Evolutionary conservation across 768 basidiomycete species (phyloP).

Genomic region (Asterophora parasitica): DNA sequence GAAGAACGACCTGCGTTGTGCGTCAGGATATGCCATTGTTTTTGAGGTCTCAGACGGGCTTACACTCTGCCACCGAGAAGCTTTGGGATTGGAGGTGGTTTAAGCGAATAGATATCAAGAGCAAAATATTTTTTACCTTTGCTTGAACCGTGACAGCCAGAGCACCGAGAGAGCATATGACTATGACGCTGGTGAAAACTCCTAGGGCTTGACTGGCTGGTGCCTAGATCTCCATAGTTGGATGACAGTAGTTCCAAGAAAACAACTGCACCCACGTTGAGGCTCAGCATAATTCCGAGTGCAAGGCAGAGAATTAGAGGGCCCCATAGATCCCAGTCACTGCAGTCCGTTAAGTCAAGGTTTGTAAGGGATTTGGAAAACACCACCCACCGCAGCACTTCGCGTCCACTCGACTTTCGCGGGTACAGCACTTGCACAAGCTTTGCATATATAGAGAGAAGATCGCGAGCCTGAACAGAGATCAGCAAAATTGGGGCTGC

Average conservation of each 20-base stretch:
- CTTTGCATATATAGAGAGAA: slow-evolving; percentile 88
- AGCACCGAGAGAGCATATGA: slow-evolving; percentile 87
- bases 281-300: slow-evolving; percentile 79
- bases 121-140: slow-evolving; percentile 50
- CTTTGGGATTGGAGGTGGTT: slow-evolving; percentile 28
- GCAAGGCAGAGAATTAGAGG: slow-evolving; percentile 79
- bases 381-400: slow-evolving; percentile 65
- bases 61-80: slow-evolving; percentile 82
- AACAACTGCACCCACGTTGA: slow-evolving; percentile 53
- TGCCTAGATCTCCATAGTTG: slow-evolving; percentile 47
- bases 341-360: slow-evolving; percentile 22
- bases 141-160: slow-evolving; percentile 93
- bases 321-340: slow-evolving; percentile 99
- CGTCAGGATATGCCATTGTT: slow-evolving; percentile 1
- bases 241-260: background rate
- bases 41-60: slow-evolving; percentile 17
- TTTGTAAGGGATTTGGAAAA: background rate
- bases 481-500: slow-evolving; percentile 4
- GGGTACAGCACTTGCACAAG: slow-evolving; percentile 93
- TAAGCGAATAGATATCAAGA: slow-evolving; percentile 1
- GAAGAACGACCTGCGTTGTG: slow-evolving; percentile 73
- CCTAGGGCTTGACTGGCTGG: slow-evolving; percentile 78
- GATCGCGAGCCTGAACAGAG: slow-evolving; percentile 67
- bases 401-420: slow-evolving; percentile 63
- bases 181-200: slow-evolving; percentile 92